Evolutionary conservation across 768 basidiomycete genomes (phyloP).

Genomic region (Phlegmacium glaucopus): DNA sequence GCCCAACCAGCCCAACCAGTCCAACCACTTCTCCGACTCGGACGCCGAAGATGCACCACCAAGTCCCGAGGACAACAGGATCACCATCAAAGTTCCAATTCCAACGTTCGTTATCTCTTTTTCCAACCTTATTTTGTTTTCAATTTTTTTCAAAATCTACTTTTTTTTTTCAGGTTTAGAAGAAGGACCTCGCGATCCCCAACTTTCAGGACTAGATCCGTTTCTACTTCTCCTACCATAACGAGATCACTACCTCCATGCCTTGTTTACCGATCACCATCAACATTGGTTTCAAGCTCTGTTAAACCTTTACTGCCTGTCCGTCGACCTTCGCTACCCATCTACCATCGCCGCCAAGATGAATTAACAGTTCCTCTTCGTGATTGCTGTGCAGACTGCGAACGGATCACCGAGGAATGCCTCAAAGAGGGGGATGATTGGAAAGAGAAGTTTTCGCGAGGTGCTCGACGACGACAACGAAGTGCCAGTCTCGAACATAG

Average conservation of each 20-base stretch:
- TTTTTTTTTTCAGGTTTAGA: conserved; percentile 34
- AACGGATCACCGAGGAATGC: conserved; percentile 53
- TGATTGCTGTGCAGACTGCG: conserved; percentile 67
- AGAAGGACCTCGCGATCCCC: conserved; percentile 36
- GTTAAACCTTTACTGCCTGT: conserved; percentile 19
- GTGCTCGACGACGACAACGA: conserved; percentile 58
- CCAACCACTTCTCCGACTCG: conserved; percentile 19
- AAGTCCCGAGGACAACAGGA: conserved; percentile 27
- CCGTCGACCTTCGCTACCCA: conserved; percentile 32
- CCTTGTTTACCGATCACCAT: conserved; percentile 45
- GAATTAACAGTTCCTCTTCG: conserved; percentile 63
- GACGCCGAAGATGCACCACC: conserved; percentile 16
- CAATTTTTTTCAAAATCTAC: conserved; percentile 4
- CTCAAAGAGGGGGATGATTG: conserved; percentile 53
- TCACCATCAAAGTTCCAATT: conserved; percentile 58
- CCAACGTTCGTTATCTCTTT: conserved; percentile 47
- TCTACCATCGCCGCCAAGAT: conserved; percentile 30
- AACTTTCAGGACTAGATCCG: conserved; percentile 33
- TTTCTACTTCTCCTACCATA: conserved; percentile 25
- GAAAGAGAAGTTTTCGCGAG: conserved; percentile 61
- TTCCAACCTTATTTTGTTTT: conserved; percentile 1
- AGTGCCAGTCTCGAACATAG: conserved; percentile 38
- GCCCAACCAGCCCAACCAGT: too few species aligned
- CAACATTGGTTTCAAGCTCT: conserved; percentile 12
- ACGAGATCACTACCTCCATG: conserved; percentile 48